Evolutionary conservation across 116 monocot genomes (phyloP).

Genomic region (Trichopus zeylanicus): DNA sequence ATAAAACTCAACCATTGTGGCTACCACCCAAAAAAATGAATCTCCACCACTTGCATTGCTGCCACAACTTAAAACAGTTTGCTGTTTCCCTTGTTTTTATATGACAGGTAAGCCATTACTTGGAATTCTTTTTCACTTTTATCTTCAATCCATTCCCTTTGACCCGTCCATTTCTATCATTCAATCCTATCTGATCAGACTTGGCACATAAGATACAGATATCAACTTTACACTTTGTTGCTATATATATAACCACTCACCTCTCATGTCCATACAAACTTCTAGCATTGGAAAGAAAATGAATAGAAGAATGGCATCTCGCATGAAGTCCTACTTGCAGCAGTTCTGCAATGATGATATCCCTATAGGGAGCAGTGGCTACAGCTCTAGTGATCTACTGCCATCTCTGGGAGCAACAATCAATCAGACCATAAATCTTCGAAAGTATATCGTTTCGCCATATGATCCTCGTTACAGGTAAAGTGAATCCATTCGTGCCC

Average conservation of each 20-base stretch:
- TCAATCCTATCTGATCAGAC: no score
- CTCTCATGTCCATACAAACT: slow-evolving; percentile 3
- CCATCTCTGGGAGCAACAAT: slow-evolving; percentile 70
- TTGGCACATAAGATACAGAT: neutral
- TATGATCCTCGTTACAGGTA: slow-evolving; percentile 65
- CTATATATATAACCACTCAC: slow-evolving; percentile 8
- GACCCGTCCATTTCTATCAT: slow-evolving; percentile 2
- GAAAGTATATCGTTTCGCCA: slow-evolving; percentile 55
- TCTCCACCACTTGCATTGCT: no score
- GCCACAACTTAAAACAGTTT: neutral
- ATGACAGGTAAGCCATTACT: neutral
- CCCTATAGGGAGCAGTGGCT: slow-evolving; percentile 13
- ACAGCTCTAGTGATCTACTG: slow-evolving; percentile 30
- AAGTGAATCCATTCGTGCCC: slow-evolving; percentile 1
- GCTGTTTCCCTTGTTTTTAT: neutral
- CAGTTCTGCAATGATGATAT: slow-evolving; percentile 15
- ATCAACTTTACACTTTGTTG: neutral
- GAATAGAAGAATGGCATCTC: slow-evolving; percentile 12
- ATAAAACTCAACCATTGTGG: no score
- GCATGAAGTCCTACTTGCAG: slow-evolving; percentile 25
- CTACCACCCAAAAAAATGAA: no score
- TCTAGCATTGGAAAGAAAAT: slow-evolving; percentile 1
- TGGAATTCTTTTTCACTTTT: neutral
- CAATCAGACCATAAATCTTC: slow-evolving; percentile 38
- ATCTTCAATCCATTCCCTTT: neutral